Percentiles rank a stretch among this genome's conserved stretches.
Conservation (phyloP, 495 filamentous ascomycete species). For the Letharia columbiana region DNA sequence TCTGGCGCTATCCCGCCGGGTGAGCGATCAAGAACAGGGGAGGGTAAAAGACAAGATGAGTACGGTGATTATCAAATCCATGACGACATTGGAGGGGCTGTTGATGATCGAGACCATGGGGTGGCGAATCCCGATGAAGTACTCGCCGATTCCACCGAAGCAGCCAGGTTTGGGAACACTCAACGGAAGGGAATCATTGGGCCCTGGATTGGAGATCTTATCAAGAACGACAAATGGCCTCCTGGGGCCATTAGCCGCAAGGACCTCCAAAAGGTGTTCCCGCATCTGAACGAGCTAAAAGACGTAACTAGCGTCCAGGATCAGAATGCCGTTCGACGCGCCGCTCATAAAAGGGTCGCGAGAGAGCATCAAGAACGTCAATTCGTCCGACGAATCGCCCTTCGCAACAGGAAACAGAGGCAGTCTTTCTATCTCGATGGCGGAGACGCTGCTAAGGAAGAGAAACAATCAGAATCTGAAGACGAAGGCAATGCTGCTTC, state of each 20-base stretch:
- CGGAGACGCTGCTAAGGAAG: conserved; percentile 37
- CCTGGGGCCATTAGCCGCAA: conserved; percentile 26
- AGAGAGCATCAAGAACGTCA: conserved; percentile 34
- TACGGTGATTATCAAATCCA: conserved; percentile 55
- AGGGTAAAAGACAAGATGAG: conserved; percentile 52
- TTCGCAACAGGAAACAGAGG: conserved; percentile 64
- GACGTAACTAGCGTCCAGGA: conserved; percentile 37
- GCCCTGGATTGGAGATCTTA: conserved; percentile 3
- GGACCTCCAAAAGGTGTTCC: conserved; percentile 37
- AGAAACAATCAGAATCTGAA: not conserved
- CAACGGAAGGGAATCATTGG: conserved; percentile 10
- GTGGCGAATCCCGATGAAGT: conserved; percentile 41
- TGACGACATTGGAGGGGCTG: conserved; percentile 41
- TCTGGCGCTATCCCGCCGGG: conserved; percentile 55
- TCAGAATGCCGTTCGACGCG: conserved; percentile 36
- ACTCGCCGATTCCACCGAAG: conserved; percentile 40
- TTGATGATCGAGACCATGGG: conserved; percentile 40
- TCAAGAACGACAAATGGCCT: conserved; percentile 17
- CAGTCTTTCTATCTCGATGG: conserved; percentile 73
- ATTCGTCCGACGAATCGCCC: conserved; percentile 40
- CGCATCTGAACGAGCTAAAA: conserved; percentile 32
- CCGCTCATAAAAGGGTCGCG: conserved; percentile 36
- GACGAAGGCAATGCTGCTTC: not conserved
- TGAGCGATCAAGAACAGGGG: conserved; percentile 47
- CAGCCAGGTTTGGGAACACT: conserved; percentile 31